phyloP scores from a whole-genome alignment of 2,329 filamentous ascomycete genomes.

The Harringtonia aguacate region DNA sequence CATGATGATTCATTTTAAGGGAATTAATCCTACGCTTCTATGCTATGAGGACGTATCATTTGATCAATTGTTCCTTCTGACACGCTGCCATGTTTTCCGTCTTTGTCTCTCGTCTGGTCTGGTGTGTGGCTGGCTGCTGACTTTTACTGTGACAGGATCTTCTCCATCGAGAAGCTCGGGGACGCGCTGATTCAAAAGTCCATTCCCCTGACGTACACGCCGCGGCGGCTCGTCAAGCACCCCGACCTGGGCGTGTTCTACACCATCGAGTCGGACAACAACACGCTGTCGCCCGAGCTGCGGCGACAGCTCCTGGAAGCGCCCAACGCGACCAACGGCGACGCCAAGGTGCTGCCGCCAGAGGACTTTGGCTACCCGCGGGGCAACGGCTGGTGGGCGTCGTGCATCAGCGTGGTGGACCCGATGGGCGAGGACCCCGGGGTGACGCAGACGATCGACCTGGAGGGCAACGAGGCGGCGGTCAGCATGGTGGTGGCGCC shows the following conservation, averaged over 20 bases:
- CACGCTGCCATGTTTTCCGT: conserved; percentile 19
- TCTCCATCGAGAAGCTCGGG: conserved; percentile 76
- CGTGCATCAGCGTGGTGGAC: conserved; percentile 87
- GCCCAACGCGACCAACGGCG: conserved; percentile 59
- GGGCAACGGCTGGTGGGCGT: conserved; percentile 82
- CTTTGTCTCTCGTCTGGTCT: neutral
- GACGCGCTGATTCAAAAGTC: conserved; percentile 81
- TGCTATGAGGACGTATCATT: conserved; percentile 46
- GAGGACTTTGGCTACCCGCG: conserved; percentile 84
- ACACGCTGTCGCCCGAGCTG: conserved; percentile 73
- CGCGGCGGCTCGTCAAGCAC: conserved; percentile 76
- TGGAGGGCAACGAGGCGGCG: conserved; percentile 85
- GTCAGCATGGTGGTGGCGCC: conserved; percentile 76
- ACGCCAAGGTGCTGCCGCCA: conserved; percentile 58
- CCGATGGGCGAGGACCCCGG: conserved; percentile 59
- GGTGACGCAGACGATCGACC: conserved; percentile 67
- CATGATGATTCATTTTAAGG: conserved; percentile 50
- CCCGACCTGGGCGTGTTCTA: conserved; percentile 87
- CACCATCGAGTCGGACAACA: conserved; percentile 87
- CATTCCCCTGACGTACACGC: conserved; percentile 81
- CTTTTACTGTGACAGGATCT: conserved; percentile 62
- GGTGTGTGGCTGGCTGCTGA: conserved; percentile 20
- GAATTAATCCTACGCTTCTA: conserved; percentile 41
- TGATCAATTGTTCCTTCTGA: conserved; percentile 99
- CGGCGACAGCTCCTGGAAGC: conserved; percentile 65